Percentiles rank a stretch among this genome's conserved stretches.
phyloP scores from a whole-genome alignment of 441 rosid genomes.

The California macrophylla region DNA sequence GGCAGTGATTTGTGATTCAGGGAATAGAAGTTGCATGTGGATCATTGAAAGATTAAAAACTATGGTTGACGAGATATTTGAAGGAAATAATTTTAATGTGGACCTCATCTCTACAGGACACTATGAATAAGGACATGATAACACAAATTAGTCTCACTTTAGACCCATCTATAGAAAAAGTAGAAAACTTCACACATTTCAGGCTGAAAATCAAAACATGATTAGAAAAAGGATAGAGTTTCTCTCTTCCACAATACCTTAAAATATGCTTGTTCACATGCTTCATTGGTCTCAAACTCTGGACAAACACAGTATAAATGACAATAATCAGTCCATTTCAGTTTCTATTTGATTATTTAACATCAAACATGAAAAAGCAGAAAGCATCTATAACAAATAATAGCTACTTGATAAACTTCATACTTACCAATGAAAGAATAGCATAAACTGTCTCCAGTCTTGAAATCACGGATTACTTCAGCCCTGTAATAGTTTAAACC shows the following conservation, averaged over 20 bases:
- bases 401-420: background rate
- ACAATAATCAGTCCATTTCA: background rate
- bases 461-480: slow-evolving; percentile 81
- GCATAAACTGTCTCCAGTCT: slow-evolving; percentile 95
- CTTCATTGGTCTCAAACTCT: slow-evolving; percentile 68
- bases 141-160: background rate
- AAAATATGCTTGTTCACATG: slow-evolving; percentile 77
- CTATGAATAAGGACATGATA: background rate
- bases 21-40: background rate
- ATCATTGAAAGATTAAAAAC: background rate
- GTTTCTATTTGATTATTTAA: background rate
- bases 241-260: slow-evolving; percentile 44
- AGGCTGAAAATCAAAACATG: background rate
- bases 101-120: background rate
- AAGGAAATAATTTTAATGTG: background rate
- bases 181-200: background rate
- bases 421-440: slow-evolving; percentile 85
- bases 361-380: background rate
- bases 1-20: background rate
- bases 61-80: background rate
- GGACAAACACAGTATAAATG: slow-evolving; percentile 17
- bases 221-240: background rate
- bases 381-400: background rate
- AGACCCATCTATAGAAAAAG: background rate
- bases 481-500: slow-evolving; percentile 46